Evolutionary conservation across 192 early-diverging fungal genomes (phyloP).

Genomic region (Linnemannia exigua): DNA sequence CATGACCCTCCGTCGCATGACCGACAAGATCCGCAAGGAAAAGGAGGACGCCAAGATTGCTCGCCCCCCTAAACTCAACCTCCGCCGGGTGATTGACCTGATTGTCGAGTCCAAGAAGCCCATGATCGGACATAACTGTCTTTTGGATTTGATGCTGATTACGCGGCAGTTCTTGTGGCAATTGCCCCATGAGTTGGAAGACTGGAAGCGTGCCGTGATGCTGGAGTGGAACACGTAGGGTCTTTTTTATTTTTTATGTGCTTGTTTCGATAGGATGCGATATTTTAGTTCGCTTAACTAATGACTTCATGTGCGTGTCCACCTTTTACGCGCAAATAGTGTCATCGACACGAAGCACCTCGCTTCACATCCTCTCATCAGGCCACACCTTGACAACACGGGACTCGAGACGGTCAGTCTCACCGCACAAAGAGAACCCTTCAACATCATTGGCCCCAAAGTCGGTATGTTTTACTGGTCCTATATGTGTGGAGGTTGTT

Average conservation of each 20-base stretch:
- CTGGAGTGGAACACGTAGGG: conserved; percentile 74
- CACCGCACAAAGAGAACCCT: conserved; percentile 58
- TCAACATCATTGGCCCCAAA: conserved; percentile 58
- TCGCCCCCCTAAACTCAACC: conserved; percentile 61
- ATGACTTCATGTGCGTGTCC: background rate
- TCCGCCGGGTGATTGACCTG: conserved; percentile 85
- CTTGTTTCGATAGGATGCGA: background rate
- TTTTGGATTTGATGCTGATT: conserved; percentile 89
- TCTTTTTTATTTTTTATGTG: background rate
- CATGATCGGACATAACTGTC: conserved; percentile 91
- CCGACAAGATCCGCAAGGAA: conserved; percentile 58
- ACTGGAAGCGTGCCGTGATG: conserved; percentile 75
- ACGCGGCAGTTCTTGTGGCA: conserved; percentile 80
- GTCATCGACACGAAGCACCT: conserved; percentile 87
- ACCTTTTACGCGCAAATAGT: conserved; percentile 41
- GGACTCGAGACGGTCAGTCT: conserved; percentile 61
- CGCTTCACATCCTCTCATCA: conserved; percentile 60
- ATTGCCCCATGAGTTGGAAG: conserved; percentile 74
- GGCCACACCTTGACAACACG: conserved; percentile 46
- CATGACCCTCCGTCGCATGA: conserved; percentile 49
- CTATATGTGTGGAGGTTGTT: background rate
- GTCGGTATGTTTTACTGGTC: conserved; percentile 60
- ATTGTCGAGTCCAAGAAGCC: conserved; percentile 80
- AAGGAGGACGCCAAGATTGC: conserved; percentile 54
- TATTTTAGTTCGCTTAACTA: background rate